These are phyloP conservation scores for Talaromyces verruculosus DNA, from an alignment of 2,329 filamentous ascomycete species.

Conservation along the genomic window DNA sequence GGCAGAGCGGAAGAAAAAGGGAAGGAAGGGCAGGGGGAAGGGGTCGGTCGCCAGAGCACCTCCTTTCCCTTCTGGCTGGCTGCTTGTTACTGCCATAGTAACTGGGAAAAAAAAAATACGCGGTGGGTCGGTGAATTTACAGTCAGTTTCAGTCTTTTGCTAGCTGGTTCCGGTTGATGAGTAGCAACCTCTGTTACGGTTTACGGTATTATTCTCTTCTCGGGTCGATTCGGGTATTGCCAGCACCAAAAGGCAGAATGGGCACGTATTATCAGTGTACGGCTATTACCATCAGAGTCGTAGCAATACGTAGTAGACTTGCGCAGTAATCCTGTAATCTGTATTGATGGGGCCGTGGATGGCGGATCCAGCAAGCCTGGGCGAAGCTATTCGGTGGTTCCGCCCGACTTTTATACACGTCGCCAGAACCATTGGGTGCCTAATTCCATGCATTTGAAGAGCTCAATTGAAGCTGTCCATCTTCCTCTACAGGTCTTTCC, in stretches of 20 bases:
- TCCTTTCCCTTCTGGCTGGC: neutral
- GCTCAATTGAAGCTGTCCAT: neutral
- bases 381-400: slow-evolving; percentile 2
- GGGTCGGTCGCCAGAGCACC: neutral
- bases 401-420: neutral
- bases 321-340: neutral
- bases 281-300: neutral
- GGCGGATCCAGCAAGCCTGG: neutral
- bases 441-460: neutral
- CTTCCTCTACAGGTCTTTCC: neutral
- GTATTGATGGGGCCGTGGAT: slow-evolving; percentile 11
- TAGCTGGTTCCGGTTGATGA: neutral
- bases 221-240: slow-evolving; percentile 20
- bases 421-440: neutral
- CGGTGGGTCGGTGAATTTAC: slow-evolving; percentile 11
- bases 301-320: neutral
- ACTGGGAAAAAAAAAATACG: slow-evolving; percentile 6
- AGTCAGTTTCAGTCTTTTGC: neutral
- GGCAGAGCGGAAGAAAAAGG: slow-evolving; percentile 26
- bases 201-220: slow-evolving; percentile 2
- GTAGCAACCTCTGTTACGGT: neutral
- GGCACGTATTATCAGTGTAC: neutral
- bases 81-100: slow-evolving; percentile 25
- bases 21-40: slow-evolving; percentile 27
- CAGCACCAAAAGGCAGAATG: neutral